Conservation (phyloP, 345 rosid genomes). For the Lepidium didymum region DNA sequence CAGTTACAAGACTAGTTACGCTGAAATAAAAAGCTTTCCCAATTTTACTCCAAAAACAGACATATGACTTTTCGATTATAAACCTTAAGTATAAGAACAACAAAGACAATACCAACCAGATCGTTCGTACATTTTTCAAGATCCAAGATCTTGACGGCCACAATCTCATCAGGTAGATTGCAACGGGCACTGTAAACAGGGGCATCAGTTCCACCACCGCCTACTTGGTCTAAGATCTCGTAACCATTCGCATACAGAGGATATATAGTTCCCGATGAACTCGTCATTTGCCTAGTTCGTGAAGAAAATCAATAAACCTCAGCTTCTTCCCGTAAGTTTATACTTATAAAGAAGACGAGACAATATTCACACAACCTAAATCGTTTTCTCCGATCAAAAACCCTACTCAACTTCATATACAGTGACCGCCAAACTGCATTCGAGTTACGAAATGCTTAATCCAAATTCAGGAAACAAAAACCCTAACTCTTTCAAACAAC, state of each 20-base stretch:
- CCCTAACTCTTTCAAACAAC: too few species aligned
- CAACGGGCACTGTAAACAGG: constrained; percentile 33
- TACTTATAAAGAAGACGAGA: too few species aligned
- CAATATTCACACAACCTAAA: background rate
- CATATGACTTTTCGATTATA: background rate
- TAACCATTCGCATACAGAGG: constrained; percentile 48
- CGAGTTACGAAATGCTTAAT: too few species aligned
- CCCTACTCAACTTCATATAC: background rate
- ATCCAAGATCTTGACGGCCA: background rate
- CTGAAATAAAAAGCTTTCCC: too few species aligned
- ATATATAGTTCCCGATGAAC: constrained; percentile 30
- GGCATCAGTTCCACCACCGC: constrained; percentile 2
- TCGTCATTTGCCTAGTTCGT: background rate
- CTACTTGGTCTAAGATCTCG: constrained; percentile 37
- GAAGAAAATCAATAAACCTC: background rate
- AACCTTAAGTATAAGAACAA: background rate
- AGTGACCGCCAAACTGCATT: too few species aligned
- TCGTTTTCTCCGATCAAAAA: background rate
- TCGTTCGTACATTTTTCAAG: constrained; percentile 48
- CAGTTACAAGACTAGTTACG: too few species aligned
- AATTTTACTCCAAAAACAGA: background rate
- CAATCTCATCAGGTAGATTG: background rate
- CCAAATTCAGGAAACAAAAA: too few species aligned
- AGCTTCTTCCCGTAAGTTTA: too few species aligned
- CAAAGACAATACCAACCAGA: constrained; percentile 16